Evolutionary conservation across 2,329 filamentous ascomycete genomes (phyloP), one percentile per base, ranked within the genome.

Genomic region (Aspergillus japonicus): DNA sequence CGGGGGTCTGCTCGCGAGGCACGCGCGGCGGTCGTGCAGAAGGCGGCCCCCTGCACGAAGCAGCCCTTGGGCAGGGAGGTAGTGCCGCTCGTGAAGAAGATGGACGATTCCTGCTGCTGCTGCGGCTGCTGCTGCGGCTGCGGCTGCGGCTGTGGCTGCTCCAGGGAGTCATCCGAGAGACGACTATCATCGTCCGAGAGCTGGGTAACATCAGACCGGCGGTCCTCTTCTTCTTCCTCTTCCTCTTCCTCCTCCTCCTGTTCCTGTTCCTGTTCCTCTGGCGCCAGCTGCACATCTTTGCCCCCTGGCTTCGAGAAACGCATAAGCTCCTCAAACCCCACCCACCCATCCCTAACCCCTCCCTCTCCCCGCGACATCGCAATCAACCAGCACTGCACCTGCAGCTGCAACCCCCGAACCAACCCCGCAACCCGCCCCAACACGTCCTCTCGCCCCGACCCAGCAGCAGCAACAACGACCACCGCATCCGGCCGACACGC

Each of bases 61-160:
- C 64, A 66, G 3, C 60, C 64, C 31, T 65, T 65, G 0, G 63
- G 63, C 16, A 65, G 60, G 29, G 59, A 62, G 21, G 62, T 64
- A 4, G 62, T 65, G n/a, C 63, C 63, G 59, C 63, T 65, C 4
- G 63, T 64, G 56, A 65, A 65, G 26, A 65, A 61, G 12, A 65
- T 47, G 12, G 63, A 44, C 7, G 39, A 44, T 16, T 35, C 33
- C 33, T 29, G 14, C 33, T 16, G 33, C 6, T 14, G 33, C 12
- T 16, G 33, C 12, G 1, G 26, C 7, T 29, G 26, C n/a, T n/a
- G n/a, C n/a, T n/a, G n/a, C n/a, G n/a, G 14, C 33, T 16, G 33
- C 6, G 5, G 33, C 12, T 16, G 33, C 12, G 1, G 26, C 7
- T 29, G 26, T 8, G 7, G 26, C 26, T 29, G 26, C 26, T 29